phyloP scores from a whole-genome alignment of 192 early-diverging fungal genomes.

The Coemansia javaensis region DNA sequence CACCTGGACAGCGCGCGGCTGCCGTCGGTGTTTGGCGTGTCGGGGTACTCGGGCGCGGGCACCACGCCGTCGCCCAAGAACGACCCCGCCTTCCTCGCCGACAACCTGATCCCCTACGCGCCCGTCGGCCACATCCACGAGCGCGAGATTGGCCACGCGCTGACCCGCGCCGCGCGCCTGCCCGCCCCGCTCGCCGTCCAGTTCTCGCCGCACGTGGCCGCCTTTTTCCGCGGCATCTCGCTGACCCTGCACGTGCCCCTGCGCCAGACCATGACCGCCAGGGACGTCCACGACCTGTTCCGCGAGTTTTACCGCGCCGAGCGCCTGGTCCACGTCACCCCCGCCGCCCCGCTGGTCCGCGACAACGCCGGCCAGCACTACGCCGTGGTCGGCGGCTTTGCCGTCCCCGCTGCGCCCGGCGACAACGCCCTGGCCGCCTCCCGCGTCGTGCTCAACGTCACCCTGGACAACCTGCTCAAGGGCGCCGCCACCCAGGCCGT shows the following conservation, averaged over 20 bases:
- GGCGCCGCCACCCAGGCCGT: conserved; percentile 98
- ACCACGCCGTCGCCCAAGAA: conserved; percentile 97
- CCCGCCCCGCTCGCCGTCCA: conserved; percentile 54
- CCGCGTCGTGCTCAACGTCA: conserved; percentile 83
- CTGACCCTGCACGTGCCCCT: conserved; percentile 89
- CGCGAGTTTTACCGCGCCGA: conserved; percentile 70
- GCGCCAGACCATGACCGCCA: conserved; percentile 61
- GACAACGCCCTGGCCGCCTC: conserved; percentile 50
- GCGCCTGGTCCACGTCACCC: conserved; percentile 74
- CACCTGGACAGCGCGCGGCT: conserved; percentile 50
- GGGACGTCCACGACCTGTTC: conserved; percentile 69
- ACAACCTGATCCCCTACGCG: conserved; percentile 91
- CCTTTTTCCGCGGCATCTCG: conserved; percentile 91
- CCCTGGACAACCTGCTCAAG: conserved; percentile 96
- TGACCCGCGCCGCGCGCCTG: conserved; percentile 26
- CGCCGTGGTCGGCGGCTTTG: conserved; percentile 90
- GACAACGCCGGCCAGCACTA: conserved; percentile 88
- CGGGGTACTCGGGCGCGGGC: conserved; percentile 98
- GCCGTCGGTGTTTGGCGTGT: conserved; percentile 90
- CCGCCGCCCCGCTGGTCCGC: conserved; percentile 75
- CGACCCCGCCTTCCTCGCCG: conserved; percentile 75
- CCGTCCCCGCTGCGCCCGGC: conserved; percentile 56
- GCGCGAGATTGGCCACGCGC: conserved; percentile 79
- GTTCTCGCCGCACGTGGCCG: conserved; percentile 87
- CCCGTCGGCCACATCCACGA: conserved; percentile 96